A percentile compares a stretch with the other conserved stretches of the same genome.
Conservation (phyloP, 139 green algal species). For the Eudorina sp. region DNA sequence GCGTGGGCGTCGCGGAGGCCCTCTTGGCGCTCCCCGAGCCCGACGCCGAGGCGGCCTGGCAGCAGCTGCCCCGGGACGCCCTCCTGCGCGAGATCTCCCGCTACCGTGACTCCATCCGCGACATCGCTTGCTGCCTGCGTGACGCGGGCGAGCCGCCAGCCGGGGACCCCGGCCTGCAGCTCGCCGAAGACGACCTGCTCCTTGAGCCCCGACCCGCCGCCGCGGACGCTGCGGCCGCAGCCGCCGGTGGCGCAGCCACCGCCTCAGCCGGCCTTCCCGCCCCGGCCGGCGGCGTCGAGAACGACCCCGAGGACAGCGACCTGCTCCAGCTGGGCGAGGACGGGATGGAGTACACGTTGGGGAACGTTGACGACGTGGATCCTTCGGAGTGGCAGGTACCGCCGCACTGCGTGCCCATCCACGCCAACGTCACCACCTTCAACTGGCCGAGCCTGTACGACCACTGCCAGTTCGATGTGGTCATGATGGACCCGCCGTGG, state of each 20-base stretch:
- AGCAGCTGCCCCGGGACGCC: constrained; percentile 6
- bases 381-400: constrained; percentile 90
- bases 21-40: neutral
- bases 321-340: constrained; percentile 58
- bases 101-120: constrained; percentile 30
- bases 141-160: neutral
- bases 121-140: neutral
- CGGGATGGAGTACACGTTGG: constrained; percentile 71
- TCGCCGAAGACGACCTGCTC: neutral
- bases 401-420: constrained; percentile 91
- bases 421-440: constrained; percentile 93
- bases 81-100: neutral
- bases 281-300: neutral
- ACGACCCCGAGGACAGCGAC: neutral
- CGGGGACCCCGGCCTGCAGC: too few relatives aligned
- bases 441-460: constrained; percentile 83
- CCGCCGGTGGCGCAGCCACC: neutral
- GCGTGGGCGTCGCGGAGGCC: neutral
- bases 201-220: neutral
- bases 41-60: neutral
- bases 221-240: neutral
- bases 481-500: constrained; percentile 98
- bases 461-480: constrained; percentile 73
- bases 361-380: constrained; percentile 84
- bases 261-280: neutral